A percentile compares a stretch with the other conserved stretches of the same genome.
Conservation (phyloP, 495 filamentous ascomycete species). For the Trichoderma gamsii region DNA sequence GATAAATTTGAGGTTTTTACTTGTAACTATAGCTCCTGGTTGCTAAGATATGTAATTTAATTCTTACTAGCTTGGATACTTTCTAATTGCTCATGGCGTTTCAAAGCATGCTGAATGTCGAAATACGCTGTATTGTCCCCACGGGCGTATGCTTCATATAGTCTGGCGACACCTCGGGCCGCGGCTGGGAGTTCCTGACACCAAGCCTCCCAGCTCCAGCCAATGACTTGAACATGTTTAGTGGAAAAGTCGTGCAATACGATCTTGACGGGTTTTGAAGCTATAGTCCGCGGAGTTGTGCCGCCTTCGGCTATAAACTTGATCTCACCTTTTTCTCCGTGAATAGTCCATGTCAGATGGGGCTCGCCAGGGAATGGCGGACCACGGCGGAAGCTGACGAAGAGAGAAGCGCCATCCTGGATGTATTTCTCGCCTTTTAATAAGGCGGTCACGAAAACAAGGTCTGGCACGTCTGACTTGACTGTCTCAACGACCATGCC, state of each 20-base stretch:
- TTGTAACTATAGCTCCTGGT: no score
- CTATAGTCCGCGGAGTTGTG: not conserved
- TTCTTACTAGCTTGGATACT: not conserved
- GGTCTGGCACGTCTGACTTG: slow-evolving; percentile 37
- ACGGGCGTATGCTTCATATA: slow-evolving; percentile 47
- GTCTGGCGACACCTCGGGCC: slow-evolving; percentile 37
- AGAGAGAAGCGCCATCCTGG: slow-evolving; percentile 32
- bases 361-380: slow-evolving; percentile 42
- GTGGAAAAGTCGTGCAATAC: slow-evolving; percentile 38
- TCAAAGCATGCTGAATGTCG: slow-evolving; percentile 39
- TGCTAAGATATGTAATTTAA: no score
- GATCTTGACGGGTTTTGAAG: slow-evolving; percentile 36
- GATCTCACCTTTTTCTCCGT: slow-evolving; percentile 52
- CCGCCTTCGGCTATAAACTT: slow-evolving; percentile 20
- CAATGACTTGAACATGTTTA: slow-evolving; percentile 36
- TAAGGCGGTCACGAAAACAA: slow-evolving; percentile 42
- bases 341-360: slow-evolving; percentile 48
- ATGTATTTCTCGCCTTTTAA: slow-evolving; percentile 32
- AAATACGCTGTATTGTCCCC: slow-evolving; percentile 26
- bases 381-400: slow-evolving; percentile 42
- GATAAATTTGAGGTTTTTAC: no score
- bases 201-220: slow-evolving; percentile 34
- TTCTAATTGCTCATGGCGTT: slow-evolving; percentile 37
- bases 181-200: slow-evolving; percentile 34
- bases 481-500: slow-evolving; percentile 27